These are phyloP conservation scores for Carex kokanica DNA, from an alignment of 176 grass and related monocot genomes.

Conservation along the genomic window DNA sequence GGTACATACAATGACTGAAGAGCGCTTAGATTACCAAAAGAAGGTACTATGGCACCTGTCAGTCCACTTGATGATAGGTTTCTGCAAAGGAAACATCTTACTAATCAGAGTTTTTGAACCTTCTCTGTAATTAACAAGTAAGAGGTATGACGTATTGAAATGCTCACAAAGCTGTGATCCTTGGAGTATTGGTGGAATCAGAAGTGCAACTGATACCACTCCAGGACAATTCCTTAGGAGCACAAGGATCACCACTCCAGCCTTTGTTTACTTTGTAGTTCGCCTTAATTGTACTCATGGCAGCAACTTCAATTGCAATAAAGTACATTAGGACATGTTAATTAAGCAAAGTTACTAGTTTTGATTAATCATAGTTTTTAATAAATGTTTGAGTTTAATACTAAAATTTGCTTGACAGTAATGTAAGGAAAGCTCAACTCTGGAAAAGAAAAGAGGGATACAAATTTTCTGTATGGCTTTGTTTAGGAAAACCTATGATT, in stretches of 20 bases:
- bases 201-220: conserved; percentile 28
- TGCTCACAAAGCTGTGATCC: conserved; percentile 32
- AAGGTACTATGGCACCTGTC: conserved; percentile 15
- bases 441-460: not conserved
- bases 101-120: not conserved
- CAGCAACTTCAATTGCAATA: not conserved
- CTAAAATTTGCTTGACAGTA: not conserved
- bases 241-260: conserved; percentile 42
- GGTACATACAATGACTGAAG: conserved; percentile 27
- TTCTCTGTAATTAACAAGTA: not conserved
- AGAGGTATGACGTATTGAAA: not conserved
- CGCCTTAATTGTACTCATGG: conserved; percentile 26
- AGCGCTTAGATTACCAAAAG: conserved; percentile 28
- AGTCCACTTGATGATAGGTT: conserved; percentile 24
- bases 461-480: not conserved
- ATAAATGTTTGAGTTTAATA: not conserved
- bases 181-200: not conserved
- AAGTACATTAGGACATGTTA: not conserved
- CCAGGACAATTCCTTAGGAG: conserved; percentile 20
- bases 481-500: not conserved
- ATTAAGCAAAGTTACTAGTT: not conserved
- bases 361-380: too few relatives aligned
- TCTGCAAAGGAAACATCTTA: not conserved
- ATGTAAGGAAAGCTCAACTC: not conserved
- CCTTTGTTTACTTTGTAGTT: conserved; percentile 31